Base-by-base conservation (phyloP, 768 basidiomycete species). In the Boletus sp. region DNA sequence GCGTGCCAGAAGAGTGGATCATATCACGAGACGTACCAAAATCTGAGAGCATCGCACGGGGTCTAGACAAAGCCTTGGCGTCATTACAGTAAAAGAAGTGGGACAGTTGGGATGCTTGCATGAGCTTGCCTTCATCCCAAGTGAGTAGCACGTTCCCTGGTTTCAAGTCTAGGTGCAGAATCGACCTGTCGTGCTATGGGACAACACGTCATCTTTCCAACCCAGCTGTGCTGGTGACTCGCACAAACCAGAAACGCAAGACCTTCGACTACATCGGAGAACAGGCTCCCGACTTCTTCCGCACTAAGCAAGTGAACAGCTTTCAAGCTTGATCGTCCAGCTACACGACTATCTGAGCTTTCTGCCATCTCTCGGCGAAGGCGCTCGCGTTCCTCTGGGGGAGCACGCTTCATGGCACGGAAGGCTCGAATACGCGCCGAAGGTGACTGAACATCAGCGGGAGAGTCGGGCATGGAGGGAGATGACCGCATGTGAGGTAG, bases 11-110 rank as follows among this genome's bases (percentile, higher is more conserved):
- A 7, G 83, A 79, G 46, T 84, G 80, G 17, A 95, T 75, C 88
- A 92, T 92, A 64, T 96, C 93, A 46, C 91, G 85, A 25, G 91
- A 93, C 1, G 94, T 96, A 17, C 95, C 95, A 70, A 98, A 98
- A 63, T 98, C 95, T 2, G 92, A 93, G 17, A 98, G 76, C 90
- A 98, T 93, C 1, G 93, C 94, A 63, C 91, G 82, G 4, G 95
- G 95, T 54, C 93, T 95, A 45, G 11, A 41, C 11, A 10, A 14
- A 17, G 7, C 1, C 13, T 13, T 19, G 13, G 19, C 25, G 41
- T 56, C 5, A 57, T 17, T 33, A 46, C 25, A 21, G 25, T 38
- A 34, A 29, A 30, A 42, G 14, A 42, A 33, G 29, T 5, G 6
- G 6, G 23, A 32, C 7, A 27, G 7, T 43, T 17, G 17, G 19